phyloP scores from a whole-genome alignment of 768 basidiomycete genomes.

The Boletales sp. region DNA sequence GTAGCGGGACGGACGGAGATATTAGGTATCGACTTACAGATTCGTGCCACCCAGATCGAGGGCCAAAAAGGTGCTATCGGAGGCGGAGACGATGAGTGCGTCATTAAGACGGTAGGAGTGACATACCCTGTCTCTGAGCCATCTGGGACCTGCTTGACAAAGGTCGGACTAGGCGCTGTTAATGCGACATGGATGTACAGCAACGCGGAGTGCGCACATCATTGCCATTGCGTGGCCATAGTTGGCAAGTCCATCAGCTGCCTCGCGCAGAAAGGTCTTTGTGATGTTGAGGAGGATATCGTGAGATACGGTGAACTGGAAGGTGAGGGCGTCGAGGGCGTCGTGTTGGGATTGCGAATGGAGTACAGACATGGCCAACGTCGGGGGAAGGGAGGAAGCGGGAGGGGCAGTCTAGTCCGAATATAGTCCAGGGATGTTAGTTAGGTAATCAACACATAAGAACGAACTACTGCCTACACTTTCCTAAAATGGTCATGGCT shows the following conservation, averaged over 20 bases:
- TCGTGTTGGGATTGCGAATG: slow-evolving; percentile 42
- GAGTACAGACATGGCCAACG: slow-evolving; percentile 34
- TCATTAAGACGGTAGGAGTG: background rate
- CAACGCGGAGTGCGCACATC: slow-evolving; percentile 54
- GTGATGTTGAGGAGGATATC: slow-evolving; percentile 67
- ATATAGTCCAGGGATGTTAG: background rate
- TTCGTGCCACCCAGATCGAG: slow-evolving; percentile 98
- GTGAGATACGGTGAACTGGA: slow-evolving; percentile 65
- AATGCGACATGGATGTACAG: background rate
- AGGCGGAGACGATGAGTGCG: slow-evolving; percentile 6
- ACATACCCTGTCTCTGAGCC: slow-evolving; percentile 90
- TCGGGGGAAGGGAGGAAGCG: background rate
- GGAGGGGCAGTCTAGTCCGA: background rate
- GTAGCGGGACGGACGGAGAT: background rate
- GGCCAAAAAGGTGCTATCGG: slow-evolving; percentile 83
- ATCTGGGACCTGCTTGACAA: slow-evolving; percentile 92
- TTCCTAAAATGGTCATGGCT: slow-evolving; percentile 6
- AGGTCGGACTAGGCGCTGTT: slow-evolving; percentile 65
- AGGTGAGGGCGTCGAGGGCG: slow-evolving; percentile 62
- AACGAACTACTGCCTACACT: no score
- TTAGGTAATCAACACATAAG: slow-evolving; percentile 6
- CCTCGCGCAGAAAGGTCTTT: slow-evolving; percentile 76
- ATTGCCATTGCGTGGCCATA: slow-evolving; percentile 89
- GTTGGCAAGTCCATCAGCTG: slow-evolving; percentile 63
- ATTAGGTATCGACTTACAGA: slow-evolving; percentile 54